Base-by-base conservation (phyloP, 345 rosid species). In the Bruguiera sexangula region DNA sequence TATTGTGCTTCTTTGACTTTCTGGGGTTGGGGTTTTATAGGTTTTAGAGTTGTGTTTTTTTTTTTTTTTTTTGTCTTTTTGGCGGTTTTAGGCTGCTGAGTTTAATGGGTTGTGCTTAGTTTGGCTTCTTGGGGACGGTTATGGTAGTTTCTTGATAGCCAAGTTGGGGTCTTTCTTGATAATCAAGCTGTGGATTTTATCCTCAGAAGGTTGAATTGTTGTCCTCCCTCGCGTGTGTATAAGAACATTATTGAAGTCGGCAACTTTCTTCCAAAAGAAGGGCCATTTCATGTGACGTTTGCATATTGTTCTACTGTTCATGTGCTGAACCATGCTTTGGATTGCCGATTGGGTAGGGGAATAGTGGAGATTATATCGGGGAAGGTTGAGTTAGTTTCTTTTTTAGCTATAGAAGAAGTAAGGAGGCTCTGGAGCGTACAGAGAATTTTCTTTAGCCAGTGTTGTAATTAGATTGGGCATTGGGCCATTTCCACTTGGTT, bases 61-160 rank as follows among this genome's bases (percentile, higher is more conserved):
- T 22, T 24, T 63, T 22, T 22, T 22, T 54, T 78, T 34, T 54
- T 69, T 66, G 66, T 54, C 71, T 78, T 54, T 65, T 70, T 68
- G 66, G 61, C 57, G 57, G 56, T 78, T 63, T 37, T 43, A 50
- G 80, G 37, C 51, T 77, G 56, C 39, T 56, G 8, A 32, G 75
- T 32, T 19, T 62, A 13, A 37, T 80, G 77, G 84, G 75, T 82
- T 81, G 32, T 84, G 78, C 71, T 53, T 39, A 39, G 63, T 74
- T 81, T 78, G 76, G 73, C 77, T 73, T 76, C 67, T 51, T 70
- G 60, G 67, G 60, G 39, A 27, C 64, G 53, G 54, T 62, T 34
- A 30, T 65, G 80, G 71, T 69, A 66, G 79, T 72, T 78, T 69
- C 62, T 62, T 72, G 77, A 29, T 66, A 24, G 68, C 62, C 69